Conservation (phyloP, 2,329 filamentous ascomycete genomes). For the Aspergillus hortae region DNA sequence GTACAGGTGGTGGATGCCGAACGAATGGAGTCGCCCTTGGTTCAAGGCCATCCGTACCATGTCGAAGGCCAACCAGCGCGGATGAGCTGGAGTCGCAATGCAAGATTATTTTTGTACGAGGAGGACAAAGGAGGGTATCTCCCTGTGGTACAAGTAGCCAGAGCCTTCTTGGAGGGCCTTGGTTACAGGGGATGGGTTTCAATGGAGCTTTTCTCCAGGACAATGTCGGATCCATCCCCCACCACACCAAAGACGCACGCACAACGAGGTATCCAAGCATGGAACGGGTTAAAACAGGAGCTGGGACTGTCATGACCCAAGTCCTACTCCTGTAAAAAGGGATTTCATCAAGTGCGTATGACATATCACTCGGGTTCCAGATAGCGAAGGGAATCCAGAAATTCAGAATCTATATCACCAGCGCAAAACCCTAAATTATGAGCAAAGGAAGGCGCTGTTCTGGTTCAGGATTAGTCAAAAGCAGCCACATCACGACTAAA, state of each 20-base stretch:
- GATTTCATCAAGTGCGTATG: too few species aligned
- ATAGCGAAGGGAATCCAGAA: background rate
- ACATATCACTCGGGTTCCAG: background rate
- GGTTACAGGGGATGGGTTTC: slow-evolving; percentile 66
- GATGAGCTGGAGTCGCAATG: slow-evolving; percentile 77
- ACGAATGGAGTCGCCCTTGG: slow-evolving; percentile 54
- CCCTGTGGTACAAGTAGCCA: slow-evolving; percentile 58
- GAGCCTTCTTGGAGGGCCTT: slow-evolving; percentile 59
- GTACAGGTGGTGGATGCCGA: slow-evolving; percentile 73
- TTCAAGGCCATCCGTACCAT: slow-evolving; percentile 56
- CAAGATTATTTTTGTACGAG: slow-evolving; percentile 64
- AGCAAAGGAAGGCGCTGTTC: background rate
- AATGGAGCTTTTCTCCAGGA: slow-evolving; percentile 65
- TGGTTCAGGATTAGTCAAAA: background rate
- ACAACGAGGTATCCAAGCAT: slow-evolving; percentile 46
- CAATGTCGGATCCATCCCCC: slow-evolving; percentile 50
- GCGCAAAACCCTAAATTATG: background rate
- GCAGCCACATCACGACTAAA: background rate
- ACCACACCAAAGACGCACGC: slow-evolving; percentile 55
- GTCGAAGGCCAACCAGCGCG: slow-evolving; percentile 54
- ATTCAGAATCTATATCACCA: background rate
- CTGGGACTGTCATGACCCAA: background rate
- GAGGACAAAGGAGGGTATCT: slow-evolving; percentile 61
- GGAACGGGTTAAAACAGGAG: slow-evolving; percentile 41
- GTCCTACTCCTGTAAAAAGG: too few species aligned